Percentiles rank a stretch among this genome's conserved stretches.
phyloP scores from a whole-genome alignment of 768 basidiomycete species.

The Tricholoma furcatifolium region DNA sequence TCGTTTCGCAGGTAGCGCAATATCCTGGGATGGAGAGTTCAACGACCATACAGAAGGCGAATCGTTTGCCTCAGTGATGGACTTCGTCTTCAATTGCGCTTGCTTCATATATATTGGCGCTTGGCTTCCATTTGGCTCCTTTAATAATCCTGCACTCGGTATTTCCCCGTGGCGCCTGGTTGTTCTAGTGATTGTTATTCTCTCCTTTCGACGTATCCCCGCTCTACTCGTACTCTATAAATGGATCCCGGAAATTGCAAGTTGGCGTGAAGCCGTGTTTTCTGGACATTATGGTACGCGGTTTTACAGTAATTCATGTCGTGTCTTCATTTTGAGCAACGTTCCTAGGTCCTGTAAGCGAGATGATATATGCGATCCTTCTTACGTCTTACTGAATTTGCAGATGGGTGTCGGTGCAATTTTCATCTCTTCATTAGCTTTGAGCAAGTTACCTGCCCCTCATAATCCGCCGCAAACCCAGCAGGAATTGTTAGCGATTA shows the following conservation, averaged over 20 bases:
- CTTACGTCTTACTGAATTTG: background rate
- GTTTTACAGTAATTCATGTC: constrained; percentile 1
- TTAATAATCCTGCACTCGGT: constrained; percentile 54
- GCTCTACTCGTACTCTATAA: constrained; percentile 71
- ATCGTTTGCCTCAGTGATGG: constrained; percentile 85
- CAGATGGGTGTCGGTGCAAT: constrained; percentile 92
- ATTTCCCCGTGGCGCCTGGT: constrained; percentile 72
- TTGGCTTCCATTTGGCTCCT: constrained; percentile 69
- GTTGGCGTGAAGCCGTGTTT: constrained; percentile 88
- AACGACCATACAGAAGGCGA: constrained; percentile 82
- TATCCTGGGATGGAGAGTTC: constrained; percentile 89
- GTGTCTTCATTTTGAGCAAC: background rate
- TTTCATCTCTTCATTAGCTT: constrained; percentile 78
- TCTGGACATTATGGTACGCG: constrained; percentile 81
- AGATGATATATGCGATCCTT: background rate
- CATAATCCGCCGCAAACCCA: constrained; percentile 61
- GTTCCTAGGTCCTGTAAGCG: constrained; percentile 51
- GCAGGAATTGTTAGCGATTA: constrained; percentile 66
- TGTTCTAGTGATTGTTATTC: constrained; percentile 62
- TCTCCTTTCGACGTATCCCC: constrained; percentile 80
- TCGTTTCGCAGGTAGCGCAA: constrained; percentile 31
- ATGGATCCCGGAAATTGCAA: constrained; percentile 83
- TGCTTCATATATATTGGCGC: constrained; percentile 88
- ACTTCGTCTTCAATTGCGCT: constrained; percentile 78
- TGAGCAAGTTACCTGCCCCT: constrained; percentile 58